Percentiles rank a stretch among this genome's conserved stretches.
phyloP scores from a whole-genome alignment of 1,139 yeast genomes.

The Pichia sp. region DNA sequence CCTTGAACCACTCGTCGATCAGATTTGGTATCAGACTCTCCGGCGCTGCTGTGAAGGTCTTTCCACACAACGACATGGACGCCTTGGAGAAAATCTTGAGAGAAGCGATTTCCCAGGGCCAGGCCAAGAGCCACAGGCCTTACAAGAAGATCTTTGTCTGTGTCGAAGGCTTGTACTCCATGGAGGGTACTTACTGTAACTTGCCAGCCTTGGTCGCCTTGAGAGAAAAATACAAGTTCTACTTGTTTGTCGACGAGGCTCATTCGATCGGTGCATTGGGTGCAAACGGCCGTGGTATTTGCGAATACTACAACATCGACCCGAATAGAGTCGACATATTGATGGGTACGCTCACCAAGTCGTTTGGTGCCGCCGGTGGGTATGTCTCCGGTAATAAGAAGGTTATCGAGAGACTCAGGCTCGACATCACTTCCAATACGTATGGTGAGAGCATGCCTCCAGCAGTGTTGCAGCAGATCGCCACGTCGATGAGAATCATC shows the following conservation, averaged over 20 bases:
- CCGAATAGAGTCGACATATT: slow-evolving; percentile 75
- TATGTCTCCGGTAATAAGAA: slow-evolving; percentile 73
- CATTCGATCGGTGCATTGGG: slow-evolving; percentile 99
- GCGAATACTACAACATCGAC: slow-evolving; percentile 82
- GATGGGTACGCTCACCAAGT: slow-evolving; percentile 97
- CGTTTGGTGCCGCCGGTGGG: slow-evolving; percentile 99
- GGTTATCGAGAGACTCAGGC: slow-evolving; percentile 68
- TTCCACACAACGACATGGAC: slow-evolving; percentile 87
- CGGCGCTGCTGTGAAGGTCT: slow-evolving; percentile 90
- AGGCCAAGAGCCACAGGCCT: slow-evolving; percentile 93
- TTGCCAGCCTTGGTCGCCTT: slow-evolving; percentile 72
- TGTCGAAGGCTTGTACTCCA: slow-evolving; percentile 92
- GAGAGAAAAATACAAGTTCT: slow-evolving; percentile 82
- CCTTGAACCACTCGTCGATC: slow-evolving; percentile 91
- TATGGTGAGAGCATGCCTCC: slow-evolving; percentile 88
- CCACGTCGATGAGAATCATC: slow-evolving; percentile 73
- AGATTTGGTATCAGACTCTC: slow-evolving; percentile 91
- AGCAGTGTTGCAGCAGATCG: slow-evolving; percentile 85
- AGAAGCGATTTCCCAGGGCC: slow-evolving; percentile 92
- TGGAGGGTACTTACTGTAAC: slow-evolving; percentile 96
- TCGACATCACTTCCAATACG: slow-evolving; percentile 66
- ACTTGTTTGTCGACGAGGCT: slow-evolving; percentile 92
- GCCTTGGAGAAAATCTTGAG: slow-evolving; percentile 74
- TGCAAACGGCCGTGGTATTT: slow-evolving; percentile 86
- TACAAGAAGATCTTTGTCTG: slow-evolving; percentile 93